Evolutionary conservation across 2,329 filamentous ascomycete genomes (phyloP), one percentile per base, ranked within the genome.

Genomic region (Proliferodiscus dingleyae): DNA sequence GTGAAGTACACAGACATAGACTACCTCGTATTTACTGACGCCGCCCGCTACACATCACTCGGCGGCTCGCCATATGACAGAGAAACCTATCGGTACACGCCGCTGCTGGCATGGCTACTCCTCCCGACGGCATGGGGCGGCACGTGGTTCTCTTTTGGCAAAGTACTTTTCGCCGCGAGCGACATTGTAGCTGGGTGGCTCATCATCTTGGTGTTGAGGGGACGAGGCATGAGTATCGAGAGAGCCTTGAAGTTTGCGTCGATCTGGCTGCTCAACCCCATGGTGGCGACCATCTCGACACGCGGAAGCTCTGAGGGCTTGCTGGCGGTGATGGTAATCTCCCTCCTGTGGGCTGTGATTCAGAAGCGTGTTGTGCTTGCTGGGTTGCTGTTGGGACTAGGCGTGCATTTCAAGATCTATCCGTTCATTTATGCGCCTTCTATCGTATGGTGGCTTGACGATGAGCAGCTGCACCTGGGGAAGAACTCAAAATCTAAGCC

Each of bases 1-100:
- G 71, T 98, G 62, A 97, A 97, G 70, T 98, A 97, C 72, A 98
- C 93, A 41, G 93, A 98, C 68, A 96, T 98, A 60, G 93, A 98
- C 74, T 98, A 98, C 69, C 82, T 89, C 54, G 93, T 98, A 65
- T 98, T 98, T 73, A 97, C 93, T 39, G 91, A 97, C 66, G 93
- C 93, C 21, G 81, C 93, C 2, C 85, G 87, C 54, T 91, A 86
- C 39, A 68, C 88, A 34, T 70, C 82, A 3, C 71, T 68, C n/a
- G 78, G 78, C 3, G 68, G 71, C 37, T 87, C 87, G 0, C 93
- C 93, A 2, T 98, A 98, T 65, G 77, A 78, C 32, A 81, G 93
- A 43, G 91, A 93, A 61, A 98, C 93, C 0, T 98, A 98, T 71
- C 86, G 93, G 49, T 98, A 98, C 71, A 97, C 93, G 22, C 93